Percentiles rank a stretch among this genome's conserved stretches.
Conservation (phyloP, 305 asterid species). For the Petunia hybrid region DNA sequence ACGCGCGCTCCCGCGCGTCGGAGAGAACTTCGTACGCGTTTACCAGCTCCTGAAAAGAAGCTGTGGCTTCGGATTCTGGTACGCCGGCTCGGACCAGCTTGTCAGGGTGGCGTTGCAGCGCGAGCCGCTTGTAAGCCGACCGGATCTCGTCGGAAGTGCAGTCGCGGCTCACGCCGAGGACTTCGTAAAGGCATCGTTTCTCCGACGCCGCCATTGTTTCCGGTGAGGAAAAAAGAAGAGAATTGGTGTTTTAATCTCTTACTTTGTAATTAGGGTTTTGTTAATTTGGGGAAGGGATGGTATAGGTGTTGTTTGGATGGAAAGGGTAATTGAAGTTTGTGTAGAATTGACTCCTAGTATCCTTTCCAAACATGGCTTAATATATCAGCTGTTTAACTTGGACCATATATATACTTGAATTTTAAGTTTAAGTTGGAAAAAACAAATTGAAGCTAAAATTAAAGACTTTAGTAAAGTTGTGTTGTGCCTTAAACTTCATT, state of each 20-base stretch:
- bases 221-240: neutral
- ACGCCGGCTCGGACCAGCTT: conserved; percentile 83
- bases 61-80: conserved; percentile 92
- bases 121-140: conserved; percentile 81
- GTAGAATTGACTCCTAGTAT: neutral
- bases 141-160: conserved; percentile 87
- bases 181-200: conserved; percentile 92
- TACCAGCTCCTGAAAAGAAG: conserved; percentile 89
- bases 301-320: conserved; percentile 1
- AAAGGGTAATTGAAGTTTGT: neutral
- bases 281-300: neutral
- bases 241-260: no score
- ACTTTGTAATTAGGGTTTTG: conserved; percentile 8
- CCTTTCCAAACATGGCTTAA: neutral
- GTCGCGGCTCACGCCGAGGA: conserved; percentile 72
- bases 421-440: no score
- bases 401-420: no score
- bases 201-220: conserved; percentile 66
- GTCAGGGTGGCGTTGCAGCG: conserved; percentile 99
- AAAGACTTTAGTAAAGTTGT: no score
- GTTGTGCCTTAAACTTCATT: no score
- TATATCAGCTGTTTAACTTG: no score
- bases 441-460: no score
- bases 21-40: conserved; percentile 95
- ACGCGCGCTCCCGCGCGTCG: conserved; percentile 84